Evolutionary conservation across 306 rosid species (phyloP).

Genomic region (Cicer arietinum): DNA sequence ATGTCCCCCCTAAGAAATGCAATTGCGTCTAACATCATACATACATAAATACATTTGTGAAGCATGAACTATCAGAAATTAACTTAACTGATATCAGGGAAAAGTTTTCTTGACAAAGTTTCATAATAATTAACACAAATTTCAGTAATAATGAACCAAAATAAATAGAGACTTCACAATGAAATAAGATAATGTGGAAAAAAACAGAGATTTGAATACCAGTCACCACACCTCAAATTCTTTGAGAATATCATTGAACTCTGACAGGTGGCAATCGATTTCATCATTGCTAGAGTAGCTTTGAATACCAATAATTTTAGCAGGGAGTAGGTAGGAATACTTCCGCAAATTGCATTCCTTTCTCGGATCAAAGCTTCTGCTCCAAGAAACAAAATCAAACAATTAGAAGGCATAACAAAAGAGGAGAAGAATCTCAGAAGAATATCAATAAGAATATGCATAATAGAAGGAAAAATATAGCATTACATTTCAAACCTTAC

Average conservation of each 20-base stretch:
- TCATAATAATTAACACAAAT: conserved; percentile 11
- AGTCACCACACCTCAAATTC: conserved; percentile 66
- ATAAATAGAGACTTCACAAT: conserved; percentile 26
- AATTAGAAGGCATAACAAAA: conserved; percentile 27
- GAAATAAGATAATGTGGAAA: conserved; percentile 4
- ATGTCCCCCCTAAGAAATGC: conserved; percentile 70
- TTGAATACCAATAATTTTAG: conserved; percentile 79
- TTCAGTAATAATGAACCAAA: conserved; percentile 16
- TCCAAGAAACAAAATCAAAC: conserved; percentile 29
- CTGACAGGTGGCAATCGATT: conserved; percentile 71
- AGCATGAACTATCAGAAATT: conserved; percentile 5
- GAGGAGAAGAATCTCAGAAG: neutral
- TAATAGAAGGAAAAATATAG: conserved; percentile 1
- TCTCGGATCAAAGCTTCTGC: conserved; percentile 91
- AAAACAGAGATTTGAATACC: conserved; percentile 8
- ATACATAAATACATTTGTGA: conserved; percentile 8
- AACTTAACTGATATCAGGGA: conserved; percentile 21
- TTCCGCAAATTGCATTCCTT: conserved; percentile 77
- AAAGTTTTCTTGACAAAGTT: neutral
- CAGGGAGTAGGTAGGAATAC: conserved; percentile 86
- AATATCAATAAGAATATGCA: conserved; percentile 33
- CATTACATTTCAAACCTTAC: conserved; percentile 52
- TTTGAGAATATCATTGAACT: conserved; percentile 73
- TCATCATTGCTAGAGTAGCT: conserved; percentile 59
- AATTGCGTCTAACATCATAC: conserved; percentile 32